phyloP scores from a whole-genome alignment of 768 basidiomycete genomes.

The Paxillus ammoniavirescens region DNA sequence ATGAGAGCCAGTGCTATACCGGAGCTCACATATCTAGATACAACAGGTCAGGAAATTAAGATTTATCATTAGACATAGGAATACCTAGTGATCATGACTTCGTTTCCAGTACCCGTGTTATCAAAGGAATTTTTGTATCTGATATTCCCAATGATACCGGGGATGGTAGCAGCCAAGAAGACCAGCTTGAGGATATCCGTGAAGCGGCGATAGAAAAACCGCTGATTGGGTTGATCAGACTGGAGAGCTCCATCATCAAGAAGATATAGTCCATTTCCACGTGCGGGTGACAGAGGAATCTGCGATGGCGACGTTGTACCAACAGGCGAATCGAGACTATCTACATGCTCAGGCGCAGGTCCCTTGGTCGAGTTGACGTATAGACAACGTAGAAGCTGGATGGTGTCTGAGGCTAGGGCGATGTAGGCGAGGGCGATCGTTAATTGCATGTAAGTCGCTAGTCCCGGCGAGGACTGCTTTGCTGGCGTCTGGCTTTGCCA shows the following conservation, averaged over 20 bases:
- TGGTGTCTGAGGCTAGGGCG: constrained; percentile 34
- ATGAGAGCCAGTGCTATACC: constrained; percentile 22
- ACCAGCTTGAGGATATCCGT: constrained; percentile 21
- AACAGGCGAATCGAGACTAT: constrained; percentile 22
- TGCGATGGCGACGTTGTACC: constrained; percentile 13
- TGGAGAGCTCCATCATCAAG: constrained; percentile 2
- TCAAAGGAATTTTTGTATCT: constrained; percentile 16
- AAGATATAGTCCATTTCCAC: background rate
- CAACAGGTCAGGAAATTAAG: background rate
- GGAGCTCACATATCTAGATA: constrained; percentile 30
- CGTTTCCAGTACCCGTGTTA: constrained; percentile 14
- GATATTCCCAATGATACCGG: constrained; percentile 30
- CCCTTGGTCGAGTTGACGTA: constrained; percentile 39
- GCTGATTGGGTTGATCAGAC: constrained; percentile 29
- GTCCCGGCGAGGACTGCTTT: constrained; percentile 8
- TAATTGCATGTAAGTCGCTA: constrained; percentile 20
- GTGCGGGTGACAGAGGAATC: constrained; percentile 11
- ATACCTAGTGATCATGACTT: constrained; percentile 17
- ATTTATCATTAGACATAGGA: constrained; percentile 15
- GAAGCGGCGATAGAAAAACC: constrained; percentile 32
- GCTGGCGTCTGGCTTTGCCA: constrained; percentile 13
- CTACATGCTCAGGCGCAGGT: constrained; percentile 23
- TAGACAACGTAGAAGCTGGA: constrained; percentile 35
- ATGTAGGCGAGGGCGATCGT: constrained; percentile 27
- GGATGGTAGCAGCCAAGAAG: constrained; percentile 32